Evolutionary conservation across 495 filamentous ascomycete species (phyloP), one percentile per base, ranked within the genome.

Genomic region (Aeminium ludgeri): DNA sequence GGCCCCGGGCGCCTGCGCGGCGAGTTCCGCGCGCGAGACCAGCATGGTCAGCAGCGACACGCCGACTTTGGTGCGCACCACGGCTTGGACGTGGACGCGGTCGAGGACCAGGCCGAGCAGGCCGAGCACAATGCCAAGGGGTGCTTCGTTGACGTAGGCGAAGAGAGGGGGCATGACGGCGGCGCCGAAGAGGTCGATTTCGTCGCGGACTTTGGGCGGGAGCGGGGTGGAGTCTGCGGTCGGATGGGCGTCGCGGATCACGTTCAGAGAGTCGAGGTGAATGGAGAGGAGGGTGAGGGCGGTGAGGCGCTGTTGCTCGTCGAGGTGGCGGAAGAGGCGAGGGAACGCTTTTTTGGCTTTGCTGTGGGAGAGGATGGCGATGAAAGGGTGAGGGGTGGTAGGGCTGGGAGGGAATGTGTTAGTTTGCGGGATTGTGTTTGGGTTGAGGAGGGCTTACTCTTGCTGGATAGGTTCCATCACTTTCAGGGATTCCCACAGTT

Each of bases 271-370:
- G 54, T 95, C 91, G 39, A 99, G 72, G 54, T 96, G 81, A n/a
- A 95, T 72, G 36, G 93, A 71, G 50, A 96, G 89, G 67, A 96
- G 85, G 5, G 91, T 96, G 25, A 96, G 69, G 37, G 95, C 80
- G 5, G 84, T 95, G 13, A 89, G 78, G 13, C 87, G 83, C 57
- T 99, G 86, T 53, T 94, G 81, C 30, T 81, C 75, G 42, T 80
- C 80, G 38, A 94, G 82, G 53, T 94, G 85, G 29, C 85, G 80
- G 72, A 94, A 95, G 36, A 99, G 78, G 38, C 89, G 81, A 17
- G 82, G 82, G 49, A 99, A 82, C 1, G 82, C 81, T 58, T 89
- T 91, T 65, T 94, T 99, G 52, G 89, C 91, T 64, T 99, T 99
- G 36, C 72, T 73, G 56, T 86, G 93, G 5, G 86, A 87, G 11